Base-by-base conservation (phyloP, 768 basidiomycete genomes). In the Amanita rimosa region DNA sequence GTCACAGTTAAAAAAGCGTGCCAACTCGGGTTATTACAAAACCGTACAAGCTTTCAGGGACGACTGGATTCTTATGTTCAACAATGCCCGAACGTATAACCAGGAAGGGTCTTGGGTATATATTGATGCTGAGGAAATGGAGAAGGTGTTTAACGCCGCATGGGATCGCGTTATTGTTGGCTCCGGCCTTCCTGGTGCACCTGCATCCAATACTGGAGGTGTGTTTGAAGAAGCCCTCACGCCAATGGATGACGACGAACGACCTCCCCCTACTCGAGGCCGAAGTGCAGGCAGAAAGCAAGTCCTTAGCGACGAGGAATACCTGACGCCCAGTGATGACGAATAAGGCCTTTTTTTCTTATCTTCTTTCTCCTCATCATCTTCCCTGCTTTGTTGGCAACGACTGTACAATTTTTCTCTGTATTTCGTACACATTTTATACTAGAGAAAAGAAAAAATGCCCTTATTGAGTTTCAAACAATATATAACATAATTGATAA, bases 51-150 rank as follows among this genome's bases (percentile, higher is more conserved):
- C 76, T 49, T 92, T 81, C 67, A 71, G 76, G 50, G 77, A 79
- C 40, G 91, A 95, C 63, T 91, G 85, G 81, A 75, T 76, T 55
- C 75, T 92, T 49, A 93, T 99, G 85, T 97, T 94, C 65, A 75
- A 79, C 63, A 98, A 98, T 58, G 94, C 95, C 4, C 76, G 87
- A 57, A 86, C 80, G 38, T 98, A 91, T 72, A 97, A 97, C 62
- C 83, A 86, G 63, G 91, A 95, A 64, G 91, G 86, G 1, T 94
- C 91, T 0, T 91, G 89, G 86, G 92, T 96, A 33, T 95, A 93
- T 64, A 73, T 86, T 52, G 91, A 95, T 53, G 93, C 95, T 6
- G 86, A 90, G 43, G 88, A 91, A 68, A 90, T 94, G 86, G 86
- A 95, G 67, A 87, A 85, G 60, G 81, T 83, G 43, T 92, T 94